Percentiles rank a stretch among this genome's conserved stretches.
Evolutionary conservation across 805 yeast genomes (phyloP).

Genomic region (Wilhelminamyces savonicus): DNA sequence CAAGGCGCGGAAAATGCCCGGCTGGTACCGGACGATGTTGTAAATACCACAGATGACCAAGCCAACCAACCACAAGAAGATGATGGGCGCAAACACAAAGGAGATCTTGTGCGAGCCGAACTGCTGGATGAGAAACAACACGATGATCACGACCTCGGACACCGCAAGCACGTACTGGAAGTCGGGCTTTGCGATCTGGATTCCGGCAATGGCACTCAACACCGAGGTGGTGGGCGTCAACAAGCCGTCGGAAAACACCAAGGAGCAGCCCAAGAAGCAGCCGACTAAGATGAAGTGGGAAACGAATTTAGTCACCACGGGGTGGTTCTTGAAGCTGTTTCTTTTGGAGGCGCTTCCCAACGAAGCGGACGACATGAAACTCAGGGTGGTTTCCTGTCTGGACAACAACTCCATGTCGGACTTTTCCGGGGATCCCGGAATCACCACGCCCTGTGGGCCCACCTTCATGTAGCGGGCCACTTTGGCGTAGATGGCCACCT

Average conservation of each 20-base stretch:
- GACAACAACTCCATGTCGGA: conserved; percentile 21
- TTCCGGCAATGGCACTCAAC: conserved; percentile 51
- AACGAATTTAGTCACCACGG: conserved; percentile 20
- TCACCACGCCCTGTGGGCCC: conserved; percentile 39
- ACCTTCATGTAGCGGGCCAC: conserved; percentile 43
- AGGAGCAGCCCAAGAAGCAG: conserved; percentile 50
- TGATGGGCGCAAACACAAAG: conserved; percentile 47
- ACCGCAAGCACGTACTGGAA: conserved; percentile 41
- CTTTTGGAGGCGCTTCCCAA: conserved; percentile 6
- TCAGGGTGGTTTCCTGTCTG: conserved; percentile 33
- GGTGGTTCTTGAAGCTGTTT: conserved; percentile 12
- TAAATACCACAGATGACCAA: conserved; percentile 41
- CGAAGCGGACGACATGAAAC: conserved; percentile 13
- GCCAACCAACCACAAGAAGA: conserved; percentile 44
- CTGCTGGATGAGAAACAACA: conserved; percentile 41
- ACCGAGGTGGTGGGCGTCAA: conserved; percentile 62
- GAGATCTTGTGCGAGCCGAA: conserved; percentile 47
- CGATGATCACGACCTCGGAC: conserved; percentile 41
- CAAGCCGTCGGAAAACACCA: conserved; percentile 55
- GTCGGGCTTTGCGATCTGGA: conserved; percentile 45
- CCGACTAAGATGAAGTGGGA: conserved; percentile 27
- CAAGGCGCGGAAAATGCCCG: conserved; percentile 40
- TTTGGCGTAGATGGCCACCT: conserved; percentile 56
- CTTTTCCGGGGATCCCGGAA: conserved; percentile 32
- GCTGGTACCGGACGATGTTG: conserved; percentile 36